These are phyloP conservation scores for Neophaeococcomyces mojaviensis DNA, from an alignment of 2,329 filamentous ascomycete species.

Conservation along the genomic window DNA sequence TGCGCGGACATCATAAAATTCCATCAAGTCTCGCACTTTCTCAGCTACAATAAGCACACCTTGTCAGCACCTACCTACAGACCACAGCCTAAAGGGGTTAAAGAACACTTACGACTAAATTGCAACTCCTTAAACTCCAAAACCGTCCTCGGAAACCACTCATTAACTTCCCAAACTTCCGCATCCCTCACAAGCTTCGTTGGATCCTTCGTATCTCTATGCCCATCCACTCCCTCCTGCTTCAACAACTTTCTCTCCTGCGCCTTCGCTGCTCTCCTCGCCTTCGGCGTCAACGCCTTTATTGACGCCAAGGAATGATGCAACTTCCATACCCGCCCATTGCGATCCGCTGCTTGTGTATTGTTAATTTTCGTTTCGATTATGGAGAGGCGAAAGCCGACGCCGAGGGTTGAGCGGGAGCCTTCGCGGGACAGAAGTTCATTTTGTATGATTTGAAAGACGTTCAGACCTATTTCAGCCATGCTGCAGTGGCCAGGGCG, in stretches of 20 bases:
- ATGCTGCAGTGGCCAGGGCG: neutral
- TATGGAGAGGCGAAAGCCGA: conserved; percentile 15
- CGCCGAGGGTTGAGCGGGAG: conserved; percentile 13
- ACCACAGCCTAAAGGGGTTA: too few relatives aligned
- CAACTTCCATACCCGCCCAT: conserved; percentile 15
- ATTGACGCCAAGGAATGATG: conserved; percentile 13
- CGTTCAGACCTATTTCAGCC: conserved; percentile 17
- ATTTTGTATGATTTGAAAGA: conserved; percentile 23
- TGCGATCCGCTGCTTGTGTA: conserved; percentile 12
- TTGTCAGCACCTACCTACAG: neutral
- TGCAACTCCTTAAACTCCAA: conserved; percentile 18
- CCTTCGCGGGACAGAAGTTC: conserved; percentile 18
- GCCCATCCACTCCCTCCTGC: conserved; percentile 9
- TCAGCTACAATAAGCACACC: conserved; percentile 6
- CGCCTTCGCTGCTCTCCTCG: conserved; percentile 11
- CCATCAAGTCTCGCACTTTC: conserved; percentile 15
- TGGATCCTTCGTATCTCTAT: conserved; percentile 17
- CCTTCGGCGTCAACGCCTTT: conserved; percentile 12
- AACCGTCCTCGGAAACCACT: conserved; percentile 14
- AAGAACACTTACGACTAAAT: conserved; percentile 16
- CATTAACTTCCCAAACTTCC: conserved; percentile 15
- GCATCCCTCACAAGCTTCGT: conserved; percentile 16
- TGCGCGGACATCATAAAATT: conserved; percentile 15
- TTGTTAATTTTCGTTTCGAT: conserved; percentile 16
- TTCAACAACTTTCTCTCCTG: conserved; percentile 12